Conservation (phyloP, 192 early-diverging fungal genomes). For the Glomus cerebriforme region DNA sequence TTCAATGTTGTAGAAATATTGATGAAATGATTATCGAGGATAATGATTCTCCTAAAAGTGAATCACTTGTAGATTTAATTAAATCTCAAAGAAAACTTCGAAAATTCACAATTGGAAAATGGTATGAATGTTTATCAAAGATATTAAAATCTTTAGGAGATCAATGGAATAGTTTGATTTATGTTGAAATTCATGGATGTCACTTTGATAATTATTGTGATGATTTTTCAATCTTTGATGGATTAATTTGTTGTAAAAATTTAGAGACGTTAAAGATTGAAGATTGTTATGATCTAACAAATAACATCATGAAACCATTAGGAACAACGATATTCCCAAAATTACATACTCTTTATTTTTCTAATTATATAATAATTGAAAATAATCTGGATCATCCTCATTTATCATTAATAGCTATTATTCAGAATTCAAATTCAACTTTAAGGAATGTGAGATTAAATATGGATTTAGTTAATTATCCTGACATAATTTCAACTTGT, state of each 20-base stretch:
- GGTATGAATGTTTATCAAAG: neutral
- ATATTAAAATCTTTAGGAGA: neutral
- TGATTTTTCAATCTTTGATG: neutral
- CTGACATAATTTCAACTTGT: neutral
- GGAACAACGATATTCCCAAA: neutral
- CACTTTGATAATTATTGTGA: neutral
- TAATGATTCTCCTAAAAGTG: neutral
- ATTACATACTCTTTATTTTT: neutral
- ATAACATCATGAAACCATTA: neutral
- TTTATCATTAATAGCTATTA: neutral
- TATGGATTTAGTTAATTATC: slow-evolving; percentile 10
- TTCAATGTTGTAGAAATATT: neutral
- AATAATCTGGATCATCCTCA: neutral
- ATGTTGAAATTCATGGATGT: neutral
- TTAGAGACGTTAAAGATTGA: slow-evolving; percentile 9
- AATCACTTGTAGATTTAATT: neutral
- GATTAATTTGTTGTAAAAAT: neutral
- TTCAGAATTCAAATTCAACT: neutral
- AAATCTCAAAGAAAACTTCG: neutral
- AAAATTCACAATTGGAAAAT: neutral
- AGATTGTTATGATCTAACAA: neutral
- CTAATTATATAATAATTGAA: neutral
- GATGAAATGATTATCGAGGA: neutral
- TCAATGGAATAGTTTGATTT: neutral
- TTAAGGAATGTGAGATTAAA: neutral